Conservation (phyloP, 352 stramenopile species). For the Phytopythium delawarense region DNA sequence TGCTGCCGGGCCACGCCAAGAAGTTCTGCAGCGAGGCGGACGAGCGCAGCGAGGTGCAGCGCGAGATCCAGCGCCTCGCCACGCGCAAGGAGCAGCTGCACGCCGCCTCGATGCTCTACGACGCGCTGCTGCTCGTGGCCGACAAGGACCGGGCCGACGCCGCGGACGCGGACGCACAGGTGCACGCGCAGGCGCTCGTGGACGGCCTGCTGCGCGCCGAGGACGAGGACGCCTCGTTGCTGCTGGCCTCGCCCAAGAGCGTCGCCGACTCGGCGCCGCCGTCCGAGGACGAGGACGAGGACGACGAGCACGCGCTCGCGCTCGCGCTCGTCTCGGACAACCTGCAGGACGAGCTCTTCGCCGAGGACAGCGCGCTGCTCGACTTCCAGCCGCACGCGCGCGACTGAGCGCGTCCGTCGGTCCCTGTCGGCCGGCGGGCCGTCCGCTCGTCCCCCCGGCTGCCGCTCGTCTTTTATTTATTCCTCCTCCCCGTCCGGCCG, state of each 20-base stretch:
- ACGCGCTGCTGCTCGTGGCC: conserved; percentile 22
- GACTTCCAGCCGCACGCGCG: conserved; percentile 39
- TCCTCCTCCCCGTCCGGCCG: background rate
- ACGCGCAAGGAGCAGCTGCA: conserved; percentile 57
- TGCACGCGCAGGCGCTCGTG: conserved; percentile 34
- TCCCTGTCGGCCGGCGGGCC: background rate
- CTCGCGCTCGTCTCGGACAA: conserved; percentile 76
- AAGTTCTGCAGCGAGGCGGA: conserved; percentile 80
- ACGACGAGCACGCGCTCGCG: conserved; percentile 21
- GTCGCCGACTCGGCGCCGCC: conserved; percentile 46
- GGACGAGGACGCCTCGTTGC: conserved; percentile 26
- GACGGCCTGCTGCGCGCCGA: conserved; percentile 63
- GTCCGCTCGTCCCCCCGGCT: background rate
- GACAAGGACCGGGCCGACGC: conserved; percentile 15
- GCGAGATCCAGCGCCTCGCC: conserved; percentile 69
- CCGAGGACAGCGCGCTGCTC: conserved; percentile 63
- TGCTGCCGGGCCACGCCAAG: conserved; percentile 74
- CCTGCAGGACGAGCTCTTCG: conserved; percentile 65
- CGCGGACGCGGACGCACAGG: conserved; percentile 15
- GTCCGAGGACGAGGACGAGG: conserved; percentile 35
- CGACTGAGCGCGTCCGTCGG: conserved; percentile 15
- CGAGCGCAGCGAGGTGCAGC: conserved; percentile 19
- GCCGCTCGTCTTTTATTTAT: conserved; percentile 38
- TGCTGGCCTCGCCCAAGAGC: conserved; percentile 61
- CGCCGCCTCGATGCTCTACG: conserved; percentile 25